Conservation (phyloP, 129 eudicot species). For the Heracleum sosnowskyi region DNA sequence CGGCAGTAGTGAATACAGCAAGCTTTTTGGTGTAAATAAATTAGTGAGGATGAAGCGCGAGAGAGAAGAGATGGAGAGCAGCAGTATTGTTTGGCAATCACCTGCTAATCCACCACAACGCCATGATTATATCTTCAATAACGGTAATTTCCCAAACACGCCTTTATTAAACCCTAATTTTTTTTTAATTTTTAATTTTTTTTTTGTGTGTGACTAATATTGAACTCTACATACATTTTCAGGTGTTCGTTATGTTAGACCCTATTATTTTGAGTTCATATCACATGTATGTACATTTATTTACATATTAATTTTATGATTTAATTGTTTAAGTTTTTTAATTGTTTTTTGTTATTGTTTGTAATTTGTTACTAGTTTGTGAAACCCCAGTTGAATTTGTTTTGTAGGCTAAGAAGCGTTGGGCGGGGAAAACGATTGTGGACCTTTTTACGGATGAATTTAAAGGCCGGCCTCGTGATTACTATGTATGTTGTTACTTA, state of each 20-base stretch:
- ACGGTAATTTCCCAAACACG: slow-evolving; percentile 38
- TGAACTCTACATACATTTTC: slow-evolving; percentile 3
- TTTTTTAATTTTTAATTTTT: neutral
- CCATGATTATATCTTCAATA: slow-evolving; percentile 63
- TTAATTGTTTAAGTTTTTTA: neutral
- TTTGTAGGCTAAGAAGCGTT: slow-evolving; percentile 66
- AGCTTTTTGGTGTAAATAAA: no score
- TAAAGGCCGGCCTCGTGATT: slow-evolving; percentile 65
- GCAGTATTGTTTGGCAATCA: slow-evolving; percentile 87
- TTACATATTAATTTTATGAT: no score
- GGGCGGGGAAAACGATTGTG: slow-evolving; percentile 93
- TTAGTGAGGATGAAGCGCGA: slow-evolving; percentile 70
- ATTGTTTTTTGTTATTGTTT: neutral
- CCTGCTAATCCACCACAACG: slow-evolving; percentile 92
- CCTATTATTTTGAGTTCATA: slow-evolving; percentile 95
- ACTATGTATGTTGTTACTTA: slow-evolving; percentile 54
- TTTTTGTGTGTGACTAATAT: neutral
- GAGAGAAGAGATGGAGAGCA: slow-evolving; percentile 50
- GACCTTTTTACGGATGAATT: slow-evolving; percentile 86
- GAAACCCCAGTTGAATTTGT: neutral
- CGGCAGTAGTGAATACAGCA: neutral
- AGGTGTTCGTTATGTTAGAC: slow-evolving; percentile 90
- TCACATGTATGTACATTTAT: slow-evolving; percentile 60
- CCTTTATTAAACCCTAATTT: neutral
- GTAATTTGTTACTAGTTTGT: neutral